phyloP scores from a whole-genome alignment of 305 asterid species.

The Fraxinus paxiana region DNA sequence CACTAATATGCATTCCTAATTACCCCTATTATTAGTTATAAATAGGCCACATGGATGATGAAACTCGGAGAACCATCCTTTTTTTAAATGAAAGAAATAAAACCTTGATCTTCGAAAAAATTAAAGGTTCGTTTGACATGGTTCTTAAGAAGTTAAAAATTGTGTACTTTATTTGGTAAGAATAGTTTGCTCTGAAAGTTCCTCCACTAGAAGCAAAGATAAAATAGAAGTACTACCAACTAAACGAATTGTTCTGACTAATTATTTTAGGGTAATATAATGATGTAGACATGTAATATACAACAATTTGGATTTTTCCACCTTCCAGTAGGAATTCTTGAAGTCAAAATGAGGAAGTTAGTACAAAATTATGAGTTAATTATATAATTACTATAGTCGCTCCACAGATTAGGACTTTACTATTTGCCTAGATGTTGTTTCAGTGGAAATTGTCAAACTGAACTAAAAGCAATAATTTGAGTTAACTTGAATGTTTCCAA shows the following conservation, averaged over 20 bases:
- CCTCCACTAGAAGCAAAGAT: too few relatives aligned
- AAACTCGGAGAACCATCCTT: too few relatives aligned
- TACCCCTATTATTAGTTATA: too few relatives aligned
- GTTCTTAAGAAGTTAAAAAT: too few relatives aligned
- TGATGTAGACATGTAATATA: background rate
- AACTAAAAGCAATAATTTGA: background rate
- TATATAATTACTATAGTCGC: background rate
- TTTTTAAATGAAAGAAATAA: too few relatives aligned
- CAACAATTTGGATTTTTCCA: background rate
- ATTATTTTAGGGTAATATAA: background rate
- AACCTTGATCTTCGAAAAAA: too few relatives aligned
- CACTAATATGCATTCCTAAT: too few relatives aligned
- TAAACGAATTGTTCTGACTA: background rate
- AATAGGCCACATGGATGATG: too few relatives aligned
- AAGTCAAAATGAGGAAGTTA: background rate
- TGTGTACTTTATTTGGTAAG: too few relatives aligned
- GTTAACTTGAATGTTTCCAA: background rate
- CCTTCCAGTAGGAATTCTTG: background rate
- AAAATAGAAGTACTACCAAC: too few relatives aligned
- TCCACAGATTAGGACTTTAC: background rate
- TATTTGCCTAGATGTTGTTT: background rate
- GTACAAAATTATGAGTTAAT: background rate
- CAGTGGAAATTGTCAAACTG: background rate
- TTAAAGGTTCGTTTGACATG: too few relatives aligned
- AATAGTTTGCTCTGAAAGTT: too few relatives aligned